Evolutionary conservation across 768 basidiomycete genomes (phyloP), one percentile per base, ranked within the genome.

Genomic region (Cystobasidiopsis lactophilus): DNA sequence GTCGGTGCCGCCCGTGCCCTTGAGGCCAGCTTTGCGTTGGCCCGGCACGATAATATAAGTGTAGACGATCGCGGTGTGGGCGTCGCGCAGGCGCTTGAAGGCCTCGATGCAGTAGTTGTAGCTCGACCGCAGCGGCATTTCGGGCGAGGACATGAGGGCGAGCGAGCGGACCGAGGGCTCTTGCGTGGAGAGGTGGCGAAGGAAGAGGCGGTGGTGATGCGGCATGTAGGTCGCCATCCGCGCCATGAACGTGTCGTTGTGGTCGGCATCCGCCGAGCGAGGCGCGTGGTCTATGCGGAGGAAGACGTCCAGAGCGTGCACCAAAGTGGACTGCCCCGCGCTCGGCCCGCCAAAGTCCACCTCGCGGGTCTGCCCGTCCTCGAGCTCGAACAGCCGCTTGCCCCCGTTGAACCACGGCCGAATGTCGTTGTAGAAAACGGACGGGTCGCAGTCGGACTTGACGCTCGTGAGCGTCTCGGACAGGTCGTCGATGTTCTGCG

Each of bases 181-280:
- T n/a, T 51, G 46, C 21, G 74, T 67, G 75, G 77, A 83, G 77
- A 50, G 82, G 77, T 50, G 85, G 73, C 23, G 75, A 68, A 56
- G 80, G 82, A 67, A 75, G 69, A 62, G 79, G 72, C 65, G 76
- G 72, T 95, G 91, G 51, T 75, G 75, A 14, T 81, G 80, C 0
- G 91, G 89, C 91, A 96, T 96, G 68, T 96, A 96, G 56, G 79
- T 73, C 40, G 75, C 79, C 65, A 93, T 79, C 56, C 85, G 82
- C 45, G 85, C 74, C 71, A 96, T 85, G 84, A 66, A 88, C 68
- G 69, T 68, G 33, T 63, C 59, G 56, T 69, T 65, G 11, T 58
- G 49, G 53, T 50, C 31, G 50, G 37, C 5, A 53, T 33, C 2
- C 44, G 5, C 31, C 37, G 50, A 9, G 10, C 56, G 49, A 18